A percentile compares a stretch with the other conserved stretches of the same genome.
Conservation (phyloP, 805 yeast genomes). For the Cyberlindnera saturnus region DNA sequence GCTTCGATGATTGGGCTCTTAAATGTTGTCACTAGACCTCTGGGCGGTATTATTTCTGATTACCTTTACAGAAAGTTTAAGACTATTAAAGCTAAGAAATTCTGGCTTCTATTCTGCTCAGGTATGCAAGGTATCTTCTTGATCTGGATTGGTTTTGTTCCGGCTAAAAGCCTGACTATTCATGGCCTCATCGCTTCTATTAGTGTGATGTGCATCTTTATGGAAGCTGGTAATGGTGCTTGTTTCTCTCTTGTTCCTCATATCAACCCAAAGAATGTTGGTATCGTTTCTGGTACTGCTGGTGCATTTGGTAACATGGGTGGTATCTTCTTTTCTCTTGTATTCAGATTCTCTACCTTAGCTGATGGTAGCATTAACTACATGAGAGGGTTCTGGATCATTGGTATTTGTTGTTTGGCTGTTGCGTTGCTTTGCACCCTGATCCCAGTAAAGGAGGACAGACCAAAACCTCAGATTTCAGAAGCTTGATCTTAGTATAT, state of each 20-base stretch:
- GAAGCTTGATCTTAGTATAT: background rate
- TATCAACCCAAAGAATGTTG: slow-evolving; percentile 29
- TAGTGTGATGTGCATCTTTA: slow-evolving; percentile 26
- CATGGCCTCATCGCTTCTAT: slow-evolving; percentile 26
- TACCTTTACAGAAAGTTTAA: slow-evolving; percentile 23
- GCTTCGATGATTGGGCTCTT: slow-evolving; percentile 29
- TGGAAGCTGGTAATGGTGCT: slow-evolving; percentile 36
- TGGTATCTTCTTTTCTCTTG: slow-evolving; percentile 30
- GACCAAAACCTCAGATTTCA: slow-evolving; percentile 7
- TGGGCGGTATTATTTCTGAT: slow-evolving; percentile 27
- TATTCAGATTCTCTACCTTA: slow-evolving; percentile 26
- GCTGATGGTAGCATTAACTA: slow-evolving; percentile 23
- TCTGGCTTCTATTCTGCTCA: slow-evolving; percentile 27
- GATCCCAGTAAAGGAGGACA: slow-evolving; percentile 25
- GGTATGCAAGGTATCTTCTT: slow-evolving; percentile 28
- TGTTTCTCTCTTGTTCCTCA: slow-evolving; percentile 31
- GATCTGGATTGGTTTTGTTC: slow-evolving; percentile 30
- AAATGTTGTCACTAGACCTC: slow-evolving; percentile 26
- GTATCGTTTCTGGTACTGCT: slow-evolving; percentile 31
- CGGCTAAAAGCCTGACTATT: slow-evolving; percentile 17
- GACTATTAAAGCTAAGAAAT: slow-evolving; percentile 27
- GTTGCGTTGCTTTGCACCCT: slow-evolving; percentile 18
- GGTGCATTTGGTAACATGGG: slow-evolving; percentile 34
- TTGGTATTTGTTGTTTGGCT: slow-evolving; percentile 26
- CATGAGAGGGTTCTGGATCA: slow-evolving; percentile 27